phyloP scores from a whole-genome alignment of 164 flowering plant species.

The Pachysandra terminalis region DNA sequence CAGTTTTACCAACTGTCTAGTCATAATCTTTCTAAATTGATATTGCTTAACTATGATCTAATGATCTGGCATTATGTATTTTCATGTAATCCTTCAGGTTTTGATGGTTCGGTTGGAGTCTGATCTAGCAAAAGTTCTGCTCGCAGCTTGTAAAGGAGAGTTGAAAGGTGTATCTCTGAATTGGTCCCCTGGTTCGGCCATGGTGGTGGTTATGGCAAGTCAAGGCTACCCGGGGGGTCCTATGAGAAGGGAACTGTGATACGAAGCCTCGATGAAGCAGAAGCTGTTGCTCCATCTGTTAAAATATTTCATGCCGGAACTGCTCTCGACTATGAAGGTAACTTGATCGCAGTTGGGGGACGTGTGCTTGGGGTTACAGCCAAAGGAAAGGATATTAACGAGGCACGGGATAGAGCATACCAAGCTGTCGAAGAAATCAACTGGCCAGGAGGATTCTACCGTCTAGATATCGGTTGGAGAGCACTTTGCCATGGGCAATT shows the following conservation, averaged over 20 bases:
- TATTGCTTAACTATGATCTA: too few species aligned
- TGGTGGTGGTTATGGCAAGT: constrained; percentile 98
- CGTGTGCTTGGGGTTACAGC: constrained; percentile 93
- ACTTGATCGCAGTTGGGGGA: constrained; percentile 73
- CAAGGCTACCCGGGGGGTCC: constrained; percentile 84
- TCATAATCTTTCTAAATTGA: too few species aligned
- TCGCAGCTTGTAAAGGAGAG: constrained; percentile 84
- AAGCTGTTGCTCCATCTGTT: constrained; percentile 51
- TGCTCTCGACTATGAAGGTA: constrained; percentile 53
- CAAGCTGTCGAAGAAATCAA: constrained; percentile 62
- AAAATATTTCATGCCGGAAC: constrained; percentile 94
- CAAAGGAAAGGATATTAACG: constrained; percentile 58
- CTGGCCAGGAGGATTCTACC: constrained; percentile 83
- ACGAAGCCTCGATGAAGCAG: constrained; percentile 70
- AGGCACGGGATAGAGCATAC: constrained; percentile 73
- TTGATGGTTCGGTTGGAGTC: constrained; percentile 92
- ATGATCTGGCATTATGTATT: too few species aligned
- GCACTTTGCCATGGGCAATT: constrained; percentile 56
- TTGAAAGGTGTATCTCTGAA: constrained; percentile 49
- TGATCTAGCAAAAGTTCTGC: constrained; percentile 80
- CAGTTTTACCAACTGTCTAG: too few species aligned
- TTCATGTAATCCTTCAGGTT: constrained; percentile 36
- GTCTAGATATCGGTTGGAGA: constrained; percentile 93
- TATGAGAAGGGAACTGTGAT: constrained; percentile 72
- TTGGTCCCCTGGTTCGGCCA: constrained; percentile 93